Evolutionary conservation across 768 basidiomycete genomes (phyloP), one percentile per base, ranked within the genome.

Genomic region (Megacollybia marginata): DNA sequence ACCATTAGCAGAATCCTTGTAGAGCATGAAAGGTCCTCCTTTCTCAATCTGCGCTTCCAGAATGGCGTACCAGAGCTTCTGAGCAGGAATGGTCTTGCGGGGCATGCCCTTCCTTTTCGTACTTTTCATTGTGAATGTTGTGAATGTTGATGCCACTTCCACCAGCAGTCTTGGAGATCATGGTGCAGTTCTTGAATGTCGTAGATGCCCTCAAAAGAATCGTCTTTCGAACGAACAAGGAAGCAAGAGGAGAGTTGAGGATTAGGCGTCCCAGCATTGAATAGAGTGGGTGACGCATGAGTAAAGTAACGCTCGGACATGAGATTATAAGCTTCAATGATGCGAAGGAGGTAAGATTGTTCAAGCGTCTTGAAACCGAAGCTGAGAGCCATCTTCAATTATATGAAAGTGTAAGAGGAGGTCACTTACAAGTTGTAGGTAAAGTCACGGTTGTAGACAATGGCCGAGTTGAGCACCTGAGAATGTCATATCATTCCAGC

Each of bases 301-400:
- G 93, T 99, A 69, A 97, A 99, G 75, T 90, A 96, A 16, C 92
- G 86, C 69, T 97, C 90, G 15, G 90, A 94, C 94, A 98, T 97
- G 54, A 96, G 77, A 59, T 92, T 88, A 65, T 92, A 92, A 0
- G 95, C 95, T 72, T 96, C 84, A 54, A 97, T 71, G 44, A 83
- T 83, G 49, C 92, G 84, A 35, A 99, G 84, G 5, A 98, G 82
- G 67, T 98, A 99, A 2, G 94, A 96, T 33, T 93, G 88, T 68
- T 99, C 96, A 33, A 99, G 83, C 2, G 96, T 99, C 69, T 99
- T 99, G 83, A 97, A 98, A 13, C 96, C 96, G 61, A 99, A 99
- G 71, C 88, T 91, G 8, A 4, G 36, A 34, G 3, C 11, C 11
- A 20, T 40, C 4, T 20, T 33, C 44, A n/a, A 19, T 23, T 42